Base-by-base conservation (phyloP, 176 grass and related monocot genomes). In the Luzula sylvatica region DNA sequence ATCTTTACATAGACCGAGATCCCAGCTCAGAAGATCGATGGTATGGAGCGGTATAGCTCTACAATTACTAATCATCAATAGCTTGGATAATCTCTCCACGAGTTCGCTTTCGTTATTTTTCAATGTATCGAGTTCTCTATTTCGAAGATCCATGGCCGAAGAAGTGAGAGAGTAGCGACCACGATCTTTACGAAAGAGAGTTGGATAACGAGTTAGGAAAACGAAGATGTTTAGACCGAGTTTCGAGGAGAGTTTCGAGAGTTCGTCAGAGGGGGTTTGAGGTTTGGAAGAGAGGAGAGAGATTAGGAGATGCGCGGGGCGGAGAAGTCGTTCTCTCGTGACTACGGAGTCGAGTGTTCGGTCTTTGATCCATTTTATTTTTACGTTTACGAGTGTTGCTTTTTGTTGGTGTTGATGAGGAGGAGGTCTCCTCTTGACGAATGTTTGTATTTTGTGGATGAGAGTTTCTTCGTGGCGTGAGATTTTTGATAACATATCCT, bases 1-100 rank as follows among this genome's bases (percentile, higher is more conserved):
- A 49, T 86, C 74, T 26, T 32, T 38, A 29, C 72, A 76, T 41
- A 86, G 70, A 57, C 81, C 87, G 24, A 94, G 75, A 71, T 94
- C 87, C 82, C 82, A 86, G 61, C 65, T 66, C 15, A 94, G 82
- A 19, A 86, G 82, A 71, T 94, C 82, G 46, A 94, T 14, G 16
- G 77, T 69, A 51, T 86, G 81, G 50, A 94, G 77, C 2, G 87
- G 87, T 7, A 94, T 60, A 13, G 61, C 62, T 25, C 77, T 65
- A 15, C 32, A 50, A 23, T 73, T 23, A 3, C 76, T 82, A 21
- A 94, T 66, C 87, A 94, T 86, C 61, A 86, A 73, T 47, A 94
- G 70, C 18, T 66, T 76, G 12, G 76, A 65, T 29, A 86, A 77
- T 61, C 87, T 72, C 15, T 55, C 52, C 21, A 82, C 50, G 8